Evolutionary conservation across 768 basidiomycete genomes (phyloP), one percentile per base, ranked within the genome.

Genomic region (Suillus weaverae): DNA sequence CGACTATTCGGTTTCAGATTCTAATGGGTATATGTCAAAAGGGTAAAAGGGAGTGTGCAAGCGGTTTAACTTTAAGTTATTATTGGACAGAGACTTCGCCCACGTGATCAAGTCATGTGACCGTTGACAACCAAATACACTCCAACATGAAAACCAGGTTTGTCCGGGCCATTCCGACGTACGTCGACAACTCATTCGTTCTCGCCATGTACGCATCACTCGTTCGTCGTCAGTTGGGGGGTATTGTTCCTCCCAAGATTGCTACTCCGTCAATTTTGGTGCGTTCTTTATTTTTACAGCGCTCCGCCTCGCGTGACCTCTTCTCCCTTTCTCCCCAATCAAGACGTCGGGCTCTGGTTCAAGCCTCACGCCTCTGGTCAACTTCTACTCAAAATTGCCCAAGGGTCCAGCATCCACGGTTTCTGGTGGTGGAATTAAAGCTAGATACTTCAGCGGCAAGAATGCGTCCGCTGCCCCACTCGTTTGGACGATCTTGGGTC

Each of bases 371-470:
- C 88, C 89, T 38, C 90, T 98, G 74, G 94, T 97, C 68, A 88
- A 94, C 70, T 98, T 97, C 80, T 99, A 99, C 84, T 95, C 92
- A 66, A 96, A 94, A 79, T 86, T 99, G 59, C 97, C 95, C 69
- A 98, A 98, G 77, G 96, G 96, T 54, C 81, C 86, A 46, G 85
- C 88, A 41, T 82, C 92, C 20, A 74, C 83, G 44, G 80, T 87
- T 22, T 80, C 83, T 61, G 79, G 79, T 62, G 92, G 94, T n/a
- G 92, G 94, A 26, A 81, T 97, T 72, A 91, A 92, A 78, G 91
- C 78, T n/a, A 83, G 89, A 53, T 93, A 83, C 80, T 95, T 95
- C 78, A 87, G 84, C 69, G 95, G 94, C 67, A 87, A 88, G 79
- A 97, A 94, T 77, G 95, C 94, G 46, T 90, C 88, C 1, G 90